phyloP scores from a whole-genome alignment of 2,329 filamentous ascomycete species.

The Emericellopsis cladophorae region DNA sequence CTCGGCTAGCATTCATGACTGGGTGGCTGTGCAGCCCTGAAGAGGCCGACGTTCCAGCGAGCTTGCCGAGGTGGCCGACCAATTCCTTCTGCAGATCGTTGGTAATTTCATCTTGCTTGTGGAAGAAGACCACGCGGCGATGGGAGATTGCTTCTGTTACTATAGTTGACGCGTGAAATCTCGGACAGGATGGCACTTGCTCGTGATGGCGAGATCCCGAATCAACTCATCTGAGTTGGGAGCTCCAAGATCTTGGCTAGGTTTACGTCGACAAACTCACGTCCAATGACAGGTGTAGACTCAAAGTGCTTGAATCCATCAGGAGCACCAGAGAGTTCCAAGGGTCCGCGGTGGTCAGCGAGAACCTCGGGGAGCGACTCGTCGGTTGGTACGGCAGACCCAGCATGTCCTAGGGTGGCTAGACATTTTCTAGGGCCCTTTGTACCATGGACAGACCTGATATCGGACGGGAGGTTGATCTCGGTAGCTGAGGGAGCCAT shows the following conservation, averaged over 20 bases:
- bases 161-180: background rate
- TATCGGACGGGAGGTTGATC: constrained; percentile 4
- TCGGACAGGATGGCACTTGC: constrained; percentile 24
- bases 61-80: constrained; percentile 44
- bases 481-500: background rate
- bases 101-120: constrained; percentile 46
- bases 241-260: constrained; percentile 47
- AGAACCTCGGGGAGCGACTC: background rate
- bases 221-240: constrained; percentile 50
- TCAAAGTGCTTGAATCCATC: constrained; percentile 43
- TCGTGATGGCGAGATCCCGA: constrained; percentile 54
- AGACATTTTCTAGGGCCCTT: background rate
- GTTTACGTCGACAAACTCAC: constrained; percentile 45
- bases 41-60: constrained; percentile 41
- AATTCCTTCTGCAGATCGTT: constrained; percentile 55
- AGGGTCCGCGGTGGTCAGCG: constrained; percentile 14
- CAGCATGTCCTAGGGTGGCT: background rate
- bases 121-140: constrained; percentile 59
- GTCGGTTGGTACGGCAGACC: background rate
- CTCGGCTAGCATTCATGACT: constrained; percentile 36
- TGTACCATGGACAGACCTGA: background rate
- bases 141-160: constrained; percentile 37
- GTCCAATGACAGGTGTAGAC: constrained; percentile 48
- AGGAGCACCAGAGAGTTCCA: constrained; percentile 36
- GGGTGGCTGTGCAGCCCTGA: constrained; percentile 50